Percentiles rank a stretch among this genome's conserved stretches.
These are phyloP conservation scores for Zygoascus hellenicus DNA, from an alignment of 1,139 yeast species.

Conservation along the genomic window DNA sequence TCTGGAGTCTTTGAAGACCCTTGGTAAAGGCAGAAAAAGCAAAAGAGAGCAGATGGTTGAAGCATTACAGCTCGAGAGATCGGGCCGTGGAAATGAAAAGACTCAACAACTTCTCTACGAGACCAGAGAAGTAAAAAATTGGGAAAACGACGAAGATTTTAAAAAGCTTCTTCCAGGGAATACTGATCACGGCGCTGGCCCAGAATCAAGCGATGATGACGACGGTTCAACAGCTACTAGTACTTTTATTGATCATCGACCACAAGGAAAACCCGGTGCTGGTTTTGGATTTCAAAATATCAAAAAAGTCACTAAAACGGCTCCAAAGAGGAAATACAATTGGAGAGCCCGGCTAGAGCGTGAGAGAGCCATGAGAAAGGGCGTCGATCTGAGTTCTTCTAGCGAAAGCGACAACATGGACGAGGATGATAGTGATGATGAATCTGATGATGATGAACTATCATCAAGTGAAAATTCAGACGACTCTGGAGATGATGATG, in stretches of 20 bases:
- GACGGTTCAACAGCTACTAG: slow-evolving; percentile 32
- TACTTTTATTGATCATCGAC: slow-evolving; percentile 68
- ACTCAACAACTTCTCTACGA: slow-evolving; percentile 59
- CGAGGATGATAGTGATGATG: slow-evolving; percentile 12
- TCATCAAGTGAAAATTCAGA: slow-evolving; percentile 9
- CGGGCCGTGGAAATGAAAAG: slow-evolving; percentile 63
- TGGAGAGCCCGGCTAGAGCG: slow-evolving; percentile 53
- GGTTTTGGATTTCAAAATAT: slow-evolving; percentile 60
- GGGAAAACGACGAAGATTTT: slow-evolving; percentile 44
- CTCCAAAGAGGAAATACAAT: slow-evolving; percentile 45
- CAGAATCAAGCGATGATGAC: slow-evolving; percentile 11
- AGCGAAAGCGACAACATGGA: slow-evolving; percentile 16
- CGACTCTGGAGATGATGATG: slow-evolving; percentile 22
- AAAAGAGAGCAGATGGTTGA: slow-evolving; percentile 65
- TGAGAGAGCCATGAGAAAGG: slow-evolving; percentile 36
- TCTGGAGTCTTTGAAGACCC: slow-evolving; percentile 63
- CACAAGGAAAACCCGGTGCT: slow-evolving; percentile 52
- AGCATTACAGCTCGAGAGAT: slow-evolving; percentile 66
- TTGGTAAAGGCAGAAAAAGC: slow-evolving; percentile 76
- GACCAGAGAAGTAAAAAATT: slow-evolving; percentile 57
- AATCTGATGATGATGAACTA: slow-evolving; percentile 20
- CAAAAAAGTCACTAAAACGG: slow-evolving; percentile 37
- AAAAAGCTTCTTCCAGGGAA: slow-evolving; percentile 18
- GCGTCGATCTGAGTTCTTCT: slow-evolving; percentile 15
- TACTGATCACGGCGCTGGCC: slow-evolving; percentile 17